Evolutionary conservation across 2,329 filamentous ascomycete species (phyloP).

Genomic region (Aphanocladium album): DNA sequence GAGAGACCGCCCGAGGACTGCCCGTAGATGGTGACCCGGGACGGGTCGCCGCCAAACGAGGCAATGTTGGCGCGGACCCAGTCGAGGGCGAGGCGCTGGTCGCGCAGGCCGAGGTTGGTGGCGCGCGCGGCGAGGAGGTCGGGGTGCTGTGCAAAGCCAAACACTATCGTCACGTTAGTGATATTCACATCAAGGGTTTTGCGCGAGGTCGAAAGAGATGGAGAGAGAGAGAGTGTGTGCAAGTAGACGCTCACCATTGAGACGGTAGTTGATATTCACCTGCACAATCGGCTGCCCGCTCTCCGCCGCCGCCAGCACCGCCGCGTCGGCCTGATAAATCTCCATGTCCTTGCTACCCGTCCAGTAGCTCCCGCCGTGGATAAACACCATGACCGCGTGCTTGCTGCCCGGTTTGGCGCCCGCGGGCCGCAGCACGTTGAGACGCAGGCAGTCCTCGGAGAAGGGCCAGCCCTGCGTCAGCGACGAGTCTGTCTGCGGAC

Average conservation of each 20-base stretch:
- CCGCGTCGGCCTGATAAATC: constrained; percentile 36
- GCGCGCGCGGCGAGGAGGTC: constrained; percentile 14
- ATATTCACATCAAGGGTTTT: too few relatives aligned
- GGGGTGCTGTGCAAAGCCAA: constrained; percentile 23
- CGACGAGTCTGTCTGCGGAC: constrained; percentile 41
- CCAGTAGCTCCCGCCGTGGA: constrained; percentile 31
- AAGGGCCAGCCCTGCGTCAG: too few relatives aligned
- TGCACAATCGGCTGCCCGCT: constrained; percentile 35
- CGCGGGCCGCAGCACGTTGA: constrained; percentile 30
- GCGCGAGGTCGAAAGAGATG: too few relatives aligned
- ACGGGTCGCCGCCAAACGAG: constrained; percentile 54
- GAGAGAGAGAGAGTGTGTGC: not conserved
- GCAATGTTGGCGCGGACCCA: constrained; percentile 59
- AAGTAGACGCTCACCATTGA: constrained; percentile 19
- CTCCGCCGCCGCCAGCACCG: constrained; percentile 39
- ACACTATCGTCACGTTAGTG: too few relatives aligned
- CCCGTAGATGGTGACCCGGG: constrained; percentile 57
- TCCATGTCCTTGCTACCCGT: constrained; percentile 27
- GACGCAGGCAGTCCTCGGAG: constrained; percentile 32
- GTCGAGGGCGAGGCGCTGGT: constrained; percentile 53
- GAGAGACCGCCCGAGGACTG: constrained; percentile 59
- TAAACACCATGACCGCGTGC: constrained; percentile 34
- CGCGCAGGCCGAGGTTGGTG: constrained; percentile 59
- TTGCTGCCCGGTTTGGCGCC: constrained; percentile 17
- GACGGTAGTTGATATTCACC: constrained; percentile 31